Evolutionary conservation across 306 rosid species (phyloP), one percentile per base, ranked within the genome.

Genomic region (Castanopsis chinensis): DNA sequence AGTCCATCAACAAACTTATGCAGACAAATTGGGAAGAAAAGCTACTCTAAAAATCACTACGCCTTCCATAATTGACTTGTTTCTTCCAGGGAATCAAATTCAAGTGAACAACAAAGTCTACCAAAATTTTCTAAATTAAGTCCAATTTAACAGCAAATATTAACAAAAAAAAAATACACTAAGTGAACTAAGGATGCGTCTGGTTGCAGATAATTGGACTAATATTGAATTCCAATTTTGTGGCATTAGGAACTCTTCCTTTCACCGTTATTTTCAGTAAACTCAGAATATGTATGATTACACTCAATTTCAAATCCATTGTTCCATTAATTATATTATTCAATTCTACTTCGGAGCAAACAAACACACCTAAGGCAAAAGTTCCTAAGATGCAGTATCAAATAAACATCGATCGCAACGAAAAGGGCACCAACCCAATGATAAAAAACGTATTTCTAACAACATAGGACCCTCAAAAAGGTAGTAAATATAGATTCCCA

Each of bases 131-230:
- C 30, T 70, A 79, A 79, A 65, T 27, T 65, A 49, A 30, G 54
- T 32, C 61, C 30, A 69, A 73, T 76, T 79, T 78, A 45, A 35
- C 52, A 9, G 23, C 77, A 73, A 73, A 51, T 25, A 69, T 59
- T 74, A 28, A 53, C 69, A 20, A 33, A 20, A 65, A 71, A 23
- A 3, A 56, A 75, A 74, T 74, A 54, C 59, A 58, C 76, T 49
- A 51, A 59, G 69, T 53, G 37, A 75, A 55, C 27, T 41, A 65
- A 72, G 79, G 76, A 33, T 60, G 85, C 68, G 80, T 80, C 78
- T 83, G 79, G 78, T 68, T 82, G 79, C 79, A 77, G 79, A 74
- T 14, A 69, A 72, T 43, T 49, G 72, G 80, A 87, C 80, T 76
- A 33, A 64, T 73, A 63, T 72, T 77, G 64, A 71, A 73, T 69